Evolutionary conservation across 495 filamentous ascomycete genomes (phyloP), one percentile per base, ranked within the genome.

Genomic region (Penicillium steckii): DNA sequence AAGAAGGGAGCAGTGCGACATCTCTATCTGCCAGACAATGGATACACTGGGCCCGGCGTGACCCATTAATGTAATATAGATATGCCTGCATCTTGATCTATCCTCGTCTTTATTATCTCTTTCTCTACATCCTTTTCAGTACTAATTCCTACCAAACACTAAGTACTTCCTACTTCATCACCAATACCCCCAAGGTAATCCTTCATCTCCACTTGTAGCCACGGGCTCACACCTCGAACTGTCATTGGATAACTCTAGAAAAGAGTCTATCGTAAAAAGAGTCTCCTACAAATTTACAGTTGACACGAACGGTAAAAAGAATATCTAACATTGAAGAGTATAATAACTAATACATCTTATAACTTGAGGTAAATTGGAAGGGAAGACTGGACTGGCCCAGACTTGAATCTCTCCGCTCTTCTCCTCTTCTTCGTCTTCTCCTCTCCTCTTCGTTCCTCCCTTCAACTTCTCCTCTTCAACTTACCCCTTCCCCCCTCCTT

Each of bases 21-120:
- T 70, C 70, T 96, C 60, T 96, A 95, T 69, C 76, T 96, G 65
- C 91, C 91, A 44, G 90, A 96, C 77, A 86, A 86, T 55, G 84
- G 82, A 45, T 96, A 96, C 72, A 80, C 78, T 19, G 84, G 80
- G 25, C 85, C 77, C 12, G 85, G 79, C 13, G 71, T 64, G 64
- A 78, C 75, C 57, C 72, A 68, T 53, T 75, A 61, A 70, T 66
- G 45, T 27, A 10, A 27, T 66, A 43, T 27, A 10, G 10, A 27
- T 27, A 27, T 27, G 26, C 5, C 4, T 27, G 26, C 4, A 35
- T 35, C 27, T 29, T 29, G 27, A 6, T 29, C 27, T 29, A n/a
- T n/a, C n/a, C n/a, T n/a, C n/a, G n/a, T n/a, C n/a, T n/a, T n/a
- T n/a, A n/a, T n/a, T n/a, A n/a, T n/a, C n/a, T n/a, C n/a, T n/a